Evolutionary conservation across 73 alveolate genomes (phyloP), one percentile per base, ranked within the genome.

Genomic region (Urostyla sp.): DNA sequence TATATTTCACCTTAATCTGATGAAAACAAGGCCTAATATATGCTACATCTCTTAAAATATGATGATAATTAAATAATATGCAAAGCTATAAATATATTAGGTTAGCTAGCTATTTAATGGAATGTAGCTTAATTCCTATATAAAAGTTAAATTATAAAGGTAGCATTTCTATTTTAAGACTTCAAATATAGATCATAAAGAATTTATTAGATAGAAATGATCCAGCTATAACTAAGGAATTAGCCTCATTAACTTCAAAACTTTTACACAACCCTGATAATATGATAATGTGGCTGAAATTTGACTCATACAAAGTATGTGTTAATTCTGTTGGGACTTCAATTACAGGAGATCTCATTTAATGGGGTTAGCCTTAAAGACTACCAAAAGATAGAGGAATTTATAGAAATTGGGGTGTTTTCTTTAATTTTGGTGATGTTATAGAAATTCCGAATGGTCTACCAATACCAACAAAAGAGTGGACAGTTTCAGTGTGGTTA

Each of bases 401-500:
- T 5, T 75, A 37, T 32, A 53, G 87, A 51, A 75, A 75, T 44
- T 75, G 87, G 87, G 87, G 87, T 24, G 78, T 55, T 4, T 75
- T 75, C 40, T 75, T 75, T 44, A 59, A 75, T 28, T 75, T 56
- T 44, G 67, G 78, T 18, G 87, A 75, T 37, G 57, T 24, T 13
- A 15, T 75, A 34, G 78, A 56, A 28, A 16, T 75, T 2, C 76
- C 87, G 15, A 53, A 26, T 5, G 52, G 66, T 1, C 32, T 75
- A 0, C 50, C 34, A 0, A 24, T 56, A 27, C 24, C 8, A 2
- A 16, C 34, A 2, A 44, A 52, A 20, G 66, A 56, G 32, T 75
- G 87, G 87, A 75, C 57, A 13, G 57, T 75, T 13, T 30, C 78
- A 21, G 76, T 55, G 2, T 75, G 87, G 87, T n/a, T 56, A 1